Conservation (phyloP, 164 flowering plant genomes). For the Magnolia sinica region DNA sequence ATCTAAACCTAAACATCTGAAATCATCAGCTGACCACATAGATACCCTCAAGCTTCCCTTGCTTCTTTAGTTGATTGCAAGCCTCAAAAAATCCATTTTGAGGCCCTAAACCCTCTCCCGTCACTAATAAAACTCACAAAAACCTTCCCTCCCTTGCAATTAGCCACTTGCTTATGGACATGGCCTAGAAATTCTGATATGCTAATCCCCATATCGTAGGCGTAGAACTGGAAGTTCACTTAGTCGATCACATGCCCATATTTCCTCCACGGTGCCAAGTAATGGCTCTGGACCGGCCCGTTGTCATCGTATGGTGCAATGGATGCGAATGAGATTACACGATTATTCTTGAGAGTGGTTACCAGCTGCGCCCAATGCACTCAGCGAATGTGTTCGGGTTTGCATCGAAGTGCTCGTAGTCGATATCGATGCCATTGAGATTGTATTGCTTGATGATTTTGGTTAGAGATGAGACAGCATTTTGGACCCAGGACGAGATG, state of each 20-base stretch:
- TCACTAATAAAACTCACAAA: constrained; percentile 39
- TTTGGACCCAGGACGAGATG: constrained; percentile 49
- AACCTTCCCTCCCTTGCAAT: constrained; percentile 40
- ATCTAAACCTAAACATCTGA: constrained; percentile 28
- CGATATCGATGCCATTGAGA: constrained; percentile 51
- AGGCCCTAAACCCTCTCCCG: constrained; percentile 40
- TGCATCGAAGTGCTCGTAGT: constrained; percentile 45
- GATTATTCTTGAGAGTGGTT: constrained; percentile 26
- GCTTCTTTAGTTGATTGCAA: constrained; percentile 32
- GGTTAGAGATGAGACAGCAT: constrained; percentile 56
- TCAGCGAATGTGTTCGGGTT: constrained; percentile 38
- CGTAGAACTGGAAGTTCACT: constrained; percentile 59
- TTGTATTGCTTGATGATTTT: constrained; percentile 35
- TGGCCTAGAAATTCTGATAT: constrained; percentile 39
- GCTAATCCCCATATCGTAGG: constrained; percentile 40
- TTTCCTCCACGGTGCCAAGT: constrained; percentile 40
- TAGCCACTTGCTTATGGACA: constrained; percentile 30
- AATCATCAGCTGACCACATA: constrained; percentile 59
- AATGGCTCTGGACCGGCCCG: constrained; percentile 36
- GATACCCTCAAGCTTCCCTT: constrained; percentile 38
- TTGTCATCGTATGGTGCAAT: constrained; percentile 47
- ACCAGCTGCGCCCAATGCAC: constrained; percentile 46
- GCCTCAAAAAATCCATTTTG: constrained; percentile 47
- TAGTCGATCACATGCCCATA: constrained; percentile 44
- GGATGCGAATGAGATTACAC: constrained; percentile 44